Evolutionary conservation across 176 grass and related monocot species (phyloP).

Genomic region (Triticum aestivum): DNA sequence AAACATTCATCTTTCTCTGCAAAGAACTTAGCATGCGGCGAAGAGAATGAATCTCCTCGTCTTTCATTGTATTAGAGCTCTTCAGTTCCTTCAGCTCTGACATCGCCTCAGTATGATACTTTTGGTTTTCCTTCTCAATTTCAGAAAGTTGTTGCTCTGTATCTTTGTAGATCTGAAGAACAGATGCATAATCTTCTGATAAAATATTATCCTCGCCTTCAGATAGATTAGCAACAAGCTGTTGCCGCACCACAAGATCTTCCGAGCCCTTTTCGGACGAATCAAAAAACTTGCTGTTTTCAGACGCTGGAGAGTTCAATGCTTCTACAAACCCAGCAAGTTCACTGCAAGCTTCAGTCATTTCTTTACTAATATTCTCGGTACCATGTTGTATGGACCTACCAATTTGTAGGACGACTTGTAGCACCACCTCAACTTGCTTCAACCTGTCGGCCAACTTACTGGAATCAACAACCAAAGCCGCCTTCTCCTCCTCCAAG

Average conservation of each 20-base stretch:
- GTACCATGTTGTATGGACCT: slow-evolving; percentile 38
- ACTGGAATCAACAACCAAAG: slow-evolving; percentile 38
- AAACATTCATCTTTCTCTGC: slow-evolving; percentile 42
- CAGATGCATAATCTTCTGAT: slow-evolving; percentile 44
- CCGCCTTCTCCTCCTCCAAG: slow-evolving; percentile 48
- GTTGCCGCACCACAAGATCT: slow-evolving; percentile 13
- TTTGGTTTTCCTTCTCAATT: slow-evolving; percentile 47
- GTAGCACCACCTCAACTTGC: slow-evolving; percentile 46
- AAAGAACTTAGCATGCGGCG: slow-evolving; percentile 68
- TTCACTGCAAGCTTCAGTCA: slow-evolving; percentile 39
- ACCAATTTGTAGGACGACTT: slow-evolving; percentile 40
- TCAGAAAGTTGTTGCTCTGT: slow-evolving; percentile 51
- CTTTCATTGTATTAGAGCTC: slow-evolving; percentile 58
- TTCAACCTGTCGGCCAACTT: slow-evolving; percentile 51
- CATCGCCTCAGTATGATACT: slow-evolving; percentile 49
- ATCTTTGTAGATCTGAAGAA: slow-evolving; percentile 51
- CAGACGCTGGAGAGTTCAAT: slow-evolving; percentile 29
- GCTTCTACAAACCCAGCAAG: slow-evolving; percentile 46
- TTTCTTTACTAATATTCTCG: slow-evolving; percentile 37
- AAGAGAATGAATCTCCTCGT: slow-evolving; percentile 64
- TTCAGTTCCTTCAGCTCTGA: slow-evolving; percentile 60
- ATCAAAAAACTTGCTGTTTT: slow-evolving; percentile 2
- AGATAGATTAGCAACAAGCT: slow-evolving; percentile 24
- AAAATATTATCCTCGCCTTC: slow-evolving; percentile 44
- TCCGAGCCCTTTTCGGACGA: slow-evolving; percentile 24